phyloP scores from a whole-genome alignment of 495 filamentous ascomycete species.

The Neurospora sublineolata region DNA sequence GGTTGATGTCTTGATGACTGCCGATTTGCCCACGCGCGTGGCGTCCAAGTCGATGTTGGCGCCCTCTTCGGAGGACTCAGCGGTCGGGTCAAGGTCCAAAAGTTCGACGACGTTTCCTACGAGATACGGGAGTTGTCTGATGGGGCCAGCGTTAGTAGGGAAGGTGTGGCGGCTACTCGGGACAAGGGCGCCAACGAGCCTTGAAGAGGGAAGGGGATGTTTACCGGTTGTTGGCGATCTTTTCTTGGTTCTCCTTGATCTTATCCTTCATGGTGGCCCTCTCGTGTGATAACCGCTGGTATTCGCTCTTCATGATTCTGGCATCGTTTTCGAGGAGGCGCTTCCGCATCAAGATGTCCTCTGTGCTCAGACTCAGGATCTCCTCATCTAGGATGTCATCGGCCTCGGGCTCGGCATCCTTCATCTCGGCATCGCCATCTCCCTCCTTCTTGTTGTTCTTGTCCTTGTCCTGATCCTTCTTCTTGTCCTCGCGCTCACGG shows the following conservation, averaged over 20 bases:
- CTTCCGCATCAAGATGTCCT: slow-evolving; percentile 79
- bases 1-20: slow-evolving; percentile 99
- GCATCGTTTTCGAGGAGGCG: slow-evolving; percentile 92
- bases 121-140: slow-evolving; percentile 91
- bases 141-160: slow-evolving; percentile 8
- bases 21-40: slow-evolving; percentile 91
- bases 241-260: slow-evolving; percentile 97
- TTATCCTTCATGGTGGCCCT: slow-evolving; percentile 91
- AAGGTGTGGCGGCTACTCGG: slow-evolving; percentile 1
- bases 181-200: slow-evolving; percentile 3
- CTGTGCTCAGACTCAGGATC: slow-evolving; percentile 78
- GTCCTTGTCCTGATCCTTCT: slow-evolving; percentile 58
- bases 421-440: slow-evolving; percentile 81
- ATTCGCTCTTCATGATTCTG: slow-evolving; percentile 97
- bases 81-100: slow-evolving; percentile 89
- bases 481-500: slow-evolving; percentile 61
- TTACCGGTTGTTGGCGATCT: slow-evolving; percentile 98
- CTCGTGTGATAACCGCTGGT: slow-evolving; percentile 86
- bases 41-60: slow-evolving; percentile 98
- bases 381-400: slow-evolving; percentile 78
- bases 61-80: slow-evolving; percentile 90
- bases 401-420: slow-evolving; percentile 56
- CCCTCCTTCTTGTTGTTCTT: slow-evolving; percentile 56
- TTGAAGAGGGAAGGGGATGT: slow-evolving; percentile 6
- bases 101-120: slow-evolving; percentile 98